Evolutionary conservation across 148 eudicot species (phyloP).

Genomic region (Vaccinium myrtillus): DNA sequence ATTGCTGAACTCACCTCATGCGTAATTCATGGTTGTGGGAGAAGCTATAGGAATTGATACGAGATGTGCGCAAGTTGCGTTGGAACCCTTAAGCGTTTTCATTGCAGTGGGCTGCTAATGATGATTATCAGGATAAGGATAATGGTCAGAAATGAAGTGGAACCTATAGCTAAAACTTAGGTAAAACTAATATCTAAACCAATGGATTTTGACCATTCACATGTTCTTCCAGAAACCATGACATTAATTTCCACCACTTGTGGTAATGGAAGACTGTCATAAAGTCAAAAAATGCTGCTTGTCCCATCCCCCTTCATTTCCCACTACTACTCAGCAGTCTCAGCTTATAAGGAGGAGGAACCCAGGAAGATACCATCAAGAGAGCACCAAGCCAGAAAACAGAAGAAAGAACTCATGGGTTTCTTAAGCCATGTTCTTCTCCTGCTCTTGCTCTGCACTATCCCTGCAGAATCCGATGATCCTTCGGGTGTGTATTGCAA

Average conservation of each 20-base stretch:
- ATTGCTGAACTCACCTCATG: background rate
- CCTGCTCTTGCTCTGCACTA: constrained; percentile 20
- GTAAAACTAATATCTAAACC: background rate
- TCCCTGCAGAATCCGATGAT: constrained; percentile 37
- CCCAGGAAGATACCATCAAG: background rate
- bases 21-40: too few species aligned
- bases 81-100: too few species aligned
- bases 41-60: too few species aligned
- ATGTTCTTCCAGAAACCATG: constrained; percentile 3
- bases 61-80: too few species aligned
- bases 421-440: constrained; percentile 15
- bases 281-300: constrained; percentile 7
- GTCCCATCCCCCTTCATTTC: background rate
- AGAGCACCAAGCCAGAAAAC: background rate
- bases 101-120: background rate
- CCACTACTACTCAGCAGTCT: background rate
- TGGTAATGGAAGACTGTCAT: background rate
- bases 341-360: background rate
- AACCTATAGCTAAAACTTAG: background rate
- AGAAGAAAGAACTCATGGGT: background rate
- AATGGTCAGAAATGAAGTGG: background rate
- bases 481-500: constrained; percentile 50
- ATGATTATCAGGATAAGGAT: background rate
- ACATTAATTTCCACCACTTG: background rate
- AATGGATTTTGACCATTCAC: background rate